A percentile compares a stretch with the other conserved stretches of the same genome.
Conservation (phyloP, 495 filamentous ascomycete species). For the Penicillium dipodomyicola region DNA sequence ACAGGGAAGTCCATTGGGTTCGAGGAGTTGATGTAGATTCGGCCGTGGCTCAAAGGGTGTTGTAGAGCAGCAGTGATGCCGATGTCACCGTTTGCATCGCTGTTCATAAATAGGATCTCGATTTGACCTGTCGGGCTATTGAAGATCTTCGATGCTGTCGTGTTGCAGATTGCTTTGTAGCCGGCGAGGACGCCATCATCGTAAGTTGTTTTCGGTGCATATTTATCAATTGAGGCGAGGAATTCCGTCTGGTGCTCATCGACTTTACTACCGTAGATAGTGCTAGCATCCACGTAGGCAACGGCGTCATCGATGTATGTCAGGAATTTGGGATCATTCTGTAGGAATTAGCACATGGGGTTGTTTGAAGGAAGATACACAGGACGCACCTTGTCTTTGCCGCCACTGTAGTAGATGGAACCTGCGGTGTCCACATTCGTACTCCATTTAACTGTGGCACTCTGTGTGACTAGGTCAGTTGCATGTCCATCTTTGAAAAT, state of each 20-base stretch:
- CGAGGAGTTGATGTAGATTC: conserved; percentile 38
- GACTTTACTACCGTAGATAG: conserved; percentile 22
- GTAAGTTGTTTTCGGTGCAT: conserved; percentile 28
- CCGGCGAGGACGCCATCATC: conserved; percentile 28
- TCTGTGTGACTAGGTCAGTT: conserved; percentile 20
- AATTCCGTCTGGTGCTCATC: conserved; percentile 16
- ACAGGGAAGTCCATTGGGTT: conserved; percentile 36
- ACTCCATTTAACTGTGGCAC: conserved; percentile 31
- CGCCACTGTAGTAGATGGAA: conserved; percentile 30
- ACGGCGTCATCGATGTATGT: conserved; percentile 35
- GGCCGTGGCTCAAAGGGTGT: conserved; percentile 36
- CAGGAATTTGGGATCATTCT: conserved; percentile 29
- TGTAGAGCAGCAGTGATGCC: conserved; percentile 39
- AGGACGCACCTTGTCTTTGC: conserved; percentile 25
- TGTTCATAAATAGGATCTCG: conserved; percentile 37
- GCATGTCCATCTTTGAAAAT: no score
- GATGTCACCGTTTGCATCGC: conserved; percentile 30
- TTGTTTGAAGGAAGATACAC: not conserved
- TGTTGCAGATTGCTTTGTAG: conserved; percentile 36
- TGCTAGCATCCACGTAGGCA: conserved; percentile 33
- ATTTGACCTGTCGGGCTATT: conserved; percentile 28
- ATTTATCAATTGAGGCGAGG: conserved; percentile 21
- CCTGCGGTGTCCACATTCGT: conserved; percentile 29
- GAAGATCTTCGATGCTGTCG: conserved; percentile 30
- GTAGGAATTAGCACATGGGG: conserved; percentile 7